Base-by-base conservation (phyloP, 768 basidiomycete species). In the Hypholoma fasciculare region DNA sequence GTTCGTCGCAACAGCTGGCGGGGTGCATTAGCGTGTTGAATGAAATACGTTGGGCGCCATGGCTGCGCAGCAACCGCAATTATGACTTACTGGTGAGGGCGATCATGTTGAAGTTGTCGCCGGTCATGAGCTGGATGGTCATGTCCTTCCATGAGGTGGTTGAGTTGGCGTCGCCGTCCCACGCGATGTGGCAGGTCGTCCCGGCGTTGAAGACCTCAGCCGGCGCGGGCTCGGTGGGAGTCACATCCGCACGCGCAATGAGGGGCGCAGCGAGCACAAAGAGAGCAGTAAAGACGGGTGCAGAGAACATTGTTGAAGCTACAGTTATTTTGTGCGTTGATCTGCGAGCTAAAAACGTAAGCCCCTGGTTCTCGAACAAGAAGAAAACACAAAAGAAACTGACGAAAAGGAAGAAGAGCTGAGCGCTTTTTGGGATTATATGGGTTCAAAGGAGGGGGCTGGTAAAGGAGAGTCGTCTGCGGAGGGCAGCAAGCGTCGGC, bases 51-150 rank as follows among this genome's bases (percentile, higher is more conserved):
- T 20, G 39, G 59, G 6, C 58, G 9, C 16, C 23, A 23, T 23
- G 23, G 23, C 23, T 23, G 23, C 23, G 23, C 23, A 23, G 23
- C 23, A 23, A 23, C 4, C 4, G 23, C 4, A 23, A 23, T 23
- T 23, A 53, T 43, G 34, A 76, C 86, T 58, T 61, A 91, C 89
- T 84, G 12, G 85, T 83, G 56, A 93, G 61, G 63, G 78, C 81
- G 40, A 84, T 66, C 90, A 93, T 93, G 39, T 78, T 61, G 51
- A 79, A 71, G 74, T 94, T 93, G 66, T 79, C 68, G 4, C 92
- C 92, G 1, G 88, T 86, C 90, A 91, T 93, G 69, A 94, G 82
- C 69, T 91, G 76, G 56, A 94, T 89, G 60, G 78, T 73, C 85
- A 89, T 91, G 59, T 75, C 69, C 67, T 81, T 85, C 92, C 92